Evolutionary conservation across 352 stramenopile species (phyloP).

Genomic region (Globisporangium heterothallicum): DNA sequence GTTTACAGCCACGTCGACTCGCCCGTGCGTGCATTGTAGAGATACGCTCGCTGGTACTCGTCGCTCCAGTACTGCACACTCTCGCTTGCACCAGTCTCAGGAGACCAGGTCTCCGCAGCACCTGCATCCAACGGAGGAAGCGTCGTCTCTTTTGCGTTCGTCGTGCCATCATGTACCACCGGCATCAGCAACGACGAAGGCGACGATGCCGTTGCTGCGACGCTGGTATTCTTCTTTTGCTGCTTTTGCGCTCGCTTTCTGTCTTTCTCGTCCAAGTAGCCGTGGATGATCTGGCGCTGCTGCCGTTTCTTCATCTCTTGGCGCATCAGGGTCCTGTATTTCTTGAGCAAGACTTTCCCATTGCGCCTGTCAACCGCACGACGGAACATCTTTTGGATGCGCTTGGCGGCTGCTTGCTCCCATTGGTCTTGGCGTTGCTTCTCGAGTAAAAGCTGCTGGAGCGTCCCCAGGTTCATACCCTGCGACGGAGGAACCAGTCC

Average conservation of each 20-base stretch:
- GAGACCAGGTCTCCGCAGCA: too few relatives aligned
- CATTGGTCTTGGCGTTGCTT: constrained; percentile 13
- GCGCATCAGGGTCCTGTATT: constrained; percentile 41
- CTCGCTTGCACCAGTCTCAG: too few relatives aligned
- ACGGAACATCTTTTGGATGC: constrained; percentile 33
- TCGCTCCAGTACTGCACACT: constrained; percentile 54
- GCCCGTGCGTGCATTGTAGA: constrained; percentile 38
- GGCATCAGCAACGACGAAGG: background rate
- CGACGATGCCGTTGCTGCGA: background rate
- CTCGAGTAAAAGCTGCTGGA: constrained; percentile 15
- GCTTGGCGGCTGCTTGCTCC: constrained; percentile 14
- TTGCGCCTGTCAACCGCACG: constrained; percentile 22
- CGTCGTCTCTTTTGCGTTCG: background rate
- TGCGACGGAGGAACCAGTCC: background rate
- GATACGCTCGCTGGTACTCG: constrained; percentile 45
- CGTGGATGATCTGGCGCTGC: constrained; percentile 51
- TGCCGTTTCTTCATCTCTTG: constrained; percentile 40
- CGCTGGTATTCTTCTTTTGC: background rate
- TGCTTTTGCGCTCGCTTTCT: constrained; percentile 11
- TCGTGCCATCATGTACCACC: background rate
- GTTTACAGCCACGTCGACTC: constrained; percentile 38
- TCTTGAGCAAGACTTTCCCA: constrained; percentile 30
- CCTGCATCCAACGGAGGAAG: background rate
- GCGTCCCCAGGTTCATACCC: constrained; percentile 2
- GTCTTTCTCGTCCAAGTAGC: constrained; percentile 37